Conservation (phyloP, 2,329 filamentous ascomycete genomes). For the Lecanoromycetidae sp. region DNA sequence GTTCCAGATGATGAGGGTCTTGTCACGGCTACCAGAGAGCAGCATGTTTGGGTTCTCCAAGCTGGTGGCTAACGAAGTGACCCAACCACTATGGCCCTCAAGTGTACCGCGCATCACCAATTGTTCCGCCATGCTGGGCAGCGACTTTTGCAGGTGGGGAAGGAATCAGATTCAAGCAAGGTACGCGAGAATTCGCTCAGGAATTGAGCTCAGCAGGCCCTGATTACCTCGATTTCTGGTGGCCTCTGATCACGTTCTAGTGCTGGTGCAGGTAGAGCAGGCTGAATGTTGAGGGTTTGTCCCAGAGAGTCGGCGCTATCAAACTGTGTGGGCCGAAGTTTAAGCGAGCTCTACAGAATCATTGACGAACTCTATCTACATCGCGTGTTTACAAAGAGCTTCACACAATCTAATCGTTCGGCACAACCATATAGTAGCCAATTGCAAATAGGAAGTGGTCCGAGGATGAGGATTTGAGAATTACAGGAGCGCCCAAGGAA, state of each 20-base stretch:
- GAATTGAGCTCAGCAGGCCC: too few relatives aligned
- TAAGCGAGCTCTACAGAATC: slow-evolving; percentile 1
- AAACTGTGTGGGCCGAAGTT: slow-evolving; percentile 9
- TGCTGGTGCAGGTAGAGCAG: background rate
- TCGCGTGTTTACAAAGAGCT: too few relatives aligned
- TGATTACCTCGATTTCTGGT: too few relatives aligned
- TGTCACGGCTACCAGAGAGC: slow-evolving; percentile 92
- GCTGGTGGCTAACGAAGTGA: slow-evolving; percentile 95
- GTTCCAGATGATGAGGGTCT: slow-evolving; percentile 99
- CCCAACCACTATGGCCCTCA: slow-evolving; percentile 99
- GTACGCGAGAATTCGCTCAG: too few relatives aligned
- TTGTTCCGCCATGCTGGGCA: slow-evolving; percentile 68
- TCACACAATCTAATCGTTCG: too few relatives aligned
- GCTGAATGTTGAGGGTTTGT: too few relatives aligned
- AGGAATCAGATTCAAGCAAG: background rate
- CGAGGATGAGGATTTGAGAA: too few relatives aligned
- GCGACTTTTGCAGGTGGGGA: slow-evolving; percentile 4
- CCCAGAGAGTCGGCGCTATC: background rate
- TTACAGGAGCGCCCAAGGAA: too few relatives aligned
- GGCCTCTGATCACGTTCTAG: too few relatives aligned
- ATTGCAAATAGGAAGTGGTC: too few relatives aligned
- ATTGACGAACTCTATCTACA: too few relatives aligned
- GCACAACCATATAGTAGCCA: too few relatives aligned
- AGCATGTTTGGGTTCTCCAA: slow-evolving; percentile 99
- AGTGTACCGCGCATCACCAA: slow-evolving; percentile 93